Evolutionary conservation across 1,139 yeast species (phyloP).

Genomic region (Pichia sp.): DNA sequence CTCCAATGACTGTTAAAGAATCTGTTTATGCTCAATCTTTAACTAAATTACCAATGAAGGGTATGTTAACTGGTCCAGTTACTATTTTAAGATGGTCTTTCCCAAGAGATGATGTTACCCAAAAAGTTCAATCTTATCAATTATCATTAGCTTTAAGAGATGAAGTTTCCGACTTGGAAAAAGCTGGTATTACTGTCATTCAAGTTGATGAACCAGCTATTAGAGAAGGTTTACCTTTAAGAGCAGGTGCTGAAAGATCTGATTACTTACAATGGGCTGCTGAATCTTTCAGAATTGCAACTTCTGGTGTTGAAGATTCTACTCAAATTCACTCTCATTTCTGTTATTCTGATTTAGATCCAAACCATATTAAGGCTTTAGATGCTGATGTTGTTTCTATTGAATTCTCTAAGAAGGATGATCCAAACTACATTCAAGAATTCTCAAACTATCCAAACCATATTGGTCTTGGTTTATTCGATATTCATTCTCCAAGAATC

Average conservation of each 20-base stretch:
- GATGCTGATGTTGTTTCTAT: slow-evolving; percentile 99
- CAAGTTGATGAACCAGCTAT: slow-evolving; percentile 99
- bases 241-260: slow-evolving; percentile 95
- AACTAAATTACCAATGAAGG: slow-evolving; percentile 95
- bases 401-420: slow-evolving; percentile 99
- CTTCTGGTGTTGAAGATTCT: slow-evolving; percentile 91
- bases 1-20: slow-evolving; percentile 98
- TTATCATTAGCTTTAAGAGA: slow-evolving; percentile 97
- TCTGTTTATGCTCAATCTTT: slow-evolving; percentile 97
- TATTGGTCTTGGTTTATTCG: slow-evolving; percentile 98
- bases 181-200: slow-evolving; percentile 95
- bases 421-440: slow-evolving; percentile 95
- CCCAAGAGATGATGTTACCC: slow-evolving; percentile 98
- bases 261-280: slow-evolving; percentile 99
- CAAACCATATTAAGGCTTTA: slow-evolving; percentile 97
- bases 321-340: slow-evolving; percentile 99
- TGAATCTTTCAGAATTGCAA: slow-evolving; percentile 98
- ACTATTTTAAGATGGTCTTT: slow-evolving; percentile 99
- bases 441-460: slow-evolving; percentile 98
- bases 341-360: slow-evolving; percentile 99
- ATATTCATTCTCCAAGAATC: slow-evolving; percentile 99
- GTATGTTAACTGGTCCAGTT: slow-evolving; percentile 99
- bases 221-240: slow-evolving; percentile 99
- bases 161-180: slow-evolving; percentile 96
- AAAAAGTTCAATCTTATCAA: slow-evolving; percentile 93